phyloP scores from a whole-genome alignment of 2,329 filamentous ascomycete genomes.

The Ramularia endophylla region DNA sequence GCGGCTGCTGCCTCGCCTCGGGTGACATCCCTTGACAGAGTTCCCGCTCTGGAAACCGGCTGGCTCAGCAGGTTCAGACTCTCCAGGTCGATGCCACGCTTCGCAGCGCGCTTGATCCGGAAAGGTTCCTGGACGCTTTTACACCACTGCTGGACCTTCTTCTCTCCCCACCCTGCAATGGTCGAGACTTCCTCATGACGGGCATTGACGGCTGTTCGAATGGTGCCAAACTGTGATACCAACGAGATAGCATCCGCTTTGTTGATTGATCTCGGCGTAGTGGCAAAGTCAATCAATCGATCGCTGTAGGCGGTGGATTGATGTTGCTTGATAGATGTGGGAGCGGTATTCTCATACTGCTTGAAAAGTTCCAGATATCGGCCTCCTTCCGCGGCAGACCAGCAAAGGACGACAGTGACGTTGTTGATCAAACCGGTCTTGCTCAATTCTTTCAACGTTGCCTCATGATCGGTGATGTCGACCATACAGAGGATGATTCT shows the following conservation, averaged over 20 bases:
- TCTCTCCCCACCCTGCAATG: slow-evolving; percentile 91
- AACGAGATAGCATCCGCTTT: slow-evolving; percentile 89
- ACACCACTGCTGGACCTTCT: slow-evolving; percentile 86
- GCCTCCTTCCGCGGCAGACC: slow-evolving; percentile 88
- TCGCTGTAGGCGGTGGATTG: slow-evolving; percentile 81
- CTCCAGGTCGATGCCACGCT: slow-evolving; percentile 38
- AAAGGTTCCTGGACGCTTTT: slow-evolving; percentile 80
- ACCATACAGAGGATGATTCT: slow-evolving; percentile 86
- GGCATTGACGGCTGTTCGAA: slow-evolving; percentile 82
- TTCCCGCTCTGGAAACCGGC: slow-evolving; percentile 18
- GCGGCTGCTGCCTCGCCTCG: slow-evolving; percentile 14
- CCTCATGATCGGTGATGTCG: slow-evolving; percentile 92
- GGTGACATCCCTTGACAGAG: slow-evolving; percentile 24
- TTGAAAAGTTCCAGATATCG: slow-evolving; percentile 95
- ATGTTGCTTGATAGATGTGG: slow-evolving; percentile 74
- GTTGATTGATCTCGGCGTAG: slow-evolving; percentile 81
- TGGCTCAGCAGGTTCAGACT: slow-evolving; percentile 23
- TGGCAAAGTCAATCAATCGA: slow-evolving; percentile 86
- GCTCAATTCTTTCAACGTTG: slow-evolving; percentile 78
- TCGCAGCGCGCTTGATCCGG: slow-evolving; percentile 65
- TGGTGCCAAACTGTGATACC: slow-evolving; percentile 85
- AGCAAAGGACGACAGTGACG: slow-evolving; percentile 85
- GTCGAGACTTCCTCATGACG: slow-evolving; percentile 75
- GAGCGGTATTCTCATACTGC: slow-evolving; percentile 81
- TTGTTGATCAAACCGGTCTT: slow-evolving; percentile 93